Evolutionary conservation across 1,139 yeast species (phyloP), one percentile per base, ranked within the genome.

Genomic region (Debaryomyces coudertii): DNA sequence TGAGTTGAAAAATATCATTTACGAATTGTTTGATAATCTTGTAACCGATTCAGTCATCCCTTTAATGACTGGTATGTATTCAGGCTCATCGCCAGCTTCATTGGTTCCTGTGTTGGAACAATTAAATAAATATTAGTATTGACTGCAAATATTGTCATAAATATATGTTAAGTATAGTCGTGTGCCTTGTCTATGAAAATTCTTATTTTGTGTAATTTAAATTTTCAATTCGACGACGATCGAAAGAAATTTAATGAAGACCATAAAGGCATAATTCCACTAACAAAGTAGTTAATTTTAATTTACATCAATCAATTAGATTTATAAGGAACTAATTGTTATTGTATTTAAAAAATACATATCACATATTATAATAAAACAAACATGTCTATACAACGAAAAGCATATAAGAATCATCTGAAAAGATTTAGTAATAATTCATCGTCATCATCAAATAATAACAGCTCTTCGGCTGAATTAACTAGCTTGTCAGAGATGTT

Each of bases 401-500:
- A 69, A 65, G 54, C 68, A 47, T 65, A 65, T 58, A 72, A 69
- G 61, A 75, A 69, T 58, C 77, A 74, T 53, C 74, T 73, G 60
- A 79, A 76, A 62, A 73, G 73, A 66, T 66, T 65, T 59, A 69
- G 65, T 53, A 66, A 53, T 51, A 49, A 51, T 44, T 31, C 42
- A 33, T 38, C 40, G 34, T 40, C 43, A 33, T 36, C 49, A 33
- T 43, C 48, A 34, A 40, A 35, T 31, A 47, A 46, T 47, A 37
- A 29, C 38, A 46, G 42, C 42, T 33, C 53, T 33, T 49, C 64
- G 11, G 47, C 47, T 35, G 73, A 72, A 53, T 73, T 90, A 57
- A 69, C 76, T 50, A 80, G 87, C 42, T 79, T 93, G 60, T 70
- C 77, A 47, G 98, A 93, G 66, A 76, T 93, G 76, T 92, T 93